Conservation (phyloP, 2,329 filamentous ascomycete species). For the Monilinia fructigena region DNA sequence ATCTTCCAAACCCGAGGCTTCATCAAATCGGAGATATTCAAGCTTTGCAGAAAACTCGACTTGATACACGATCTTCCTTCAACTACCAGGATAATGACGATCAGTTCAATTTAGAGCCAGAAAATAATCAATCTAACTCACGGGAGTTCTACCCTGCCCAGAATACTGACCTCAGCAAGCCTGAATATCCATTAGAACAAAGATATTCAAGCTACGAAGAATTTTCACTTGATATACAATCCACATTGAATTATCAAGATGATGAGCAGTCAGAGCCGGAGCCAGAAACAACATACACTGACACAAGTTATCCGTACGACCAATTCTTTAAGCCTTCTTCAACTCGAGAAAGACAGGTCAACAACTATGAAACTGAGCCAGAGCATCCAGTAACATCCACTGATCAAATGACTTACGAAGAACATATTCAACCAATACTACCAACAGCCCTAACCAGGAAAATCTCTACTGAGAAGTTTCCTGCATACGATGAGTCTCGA, state of each 20-base stretch:
- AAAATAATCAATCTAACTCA: not conserved
- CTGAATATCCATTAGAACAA: not conserved
- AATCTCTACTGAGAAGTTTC: not conserved
- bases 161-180: too few species aligned
- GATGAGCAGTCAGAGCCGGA: not conserved
- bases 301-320: not conserved
- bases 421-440: not conserved
- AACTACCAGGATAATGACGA: not conserved
- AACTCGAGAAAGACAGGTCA: not conserved
- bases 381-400: not conserved
- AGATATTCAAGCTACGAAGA: not conserved
- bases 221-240: not conserved
- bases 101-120: not conserved
- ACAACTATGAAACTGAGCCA: not conserved
- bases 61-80: not conserved
- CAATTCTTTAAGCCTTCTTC: not conserved
- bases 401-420: not conserved
- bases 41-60: not conserved
- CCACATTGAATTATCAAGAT: not conserved
- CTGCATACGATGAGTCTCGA: not conserved
- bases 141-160: not conserved
- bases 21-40: not conserved
- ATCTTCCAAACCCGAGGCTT: not conserved
- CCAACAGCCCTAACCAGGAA: not conserved
- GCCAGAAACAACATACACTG: not conserved